phyloP scores from a whole-genome alignment of 345 rosid genomes.

The Populus ilicifolia region DNA sequence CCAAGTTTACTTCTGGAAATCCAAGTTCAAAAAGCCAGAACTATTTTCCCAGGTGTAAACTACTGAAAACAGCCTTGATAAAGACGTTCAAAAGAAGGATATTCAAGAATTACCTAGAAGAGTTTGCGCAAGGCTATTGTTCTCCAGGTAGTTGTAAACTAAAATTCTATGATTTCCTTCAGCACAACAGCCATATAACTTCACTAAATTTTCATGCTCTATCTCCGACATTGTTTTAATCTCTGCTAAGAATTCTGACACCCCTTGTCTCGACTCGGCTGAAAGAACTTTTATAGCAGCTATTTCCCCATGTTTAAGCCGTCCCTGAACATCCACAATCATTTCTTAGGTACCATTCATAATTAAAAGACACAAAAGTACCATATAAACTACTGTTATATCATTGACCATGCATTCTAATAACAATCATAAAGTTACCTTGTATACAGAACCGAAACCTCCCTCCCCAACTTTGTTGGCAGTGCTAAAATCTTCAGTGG shows the following conservation, averaged over 20 bases:
- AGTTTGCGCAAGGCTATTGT: conserved; percentile 80
- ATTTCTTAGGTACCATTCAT: neutral
- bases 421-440: conserved; percentile 41
- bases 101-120: conserved; percentile 60
- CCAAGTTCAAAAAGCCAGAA: neutral
- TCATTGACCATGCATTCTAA: conserved; percentile 1
- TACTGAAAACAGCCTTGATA: neutral
- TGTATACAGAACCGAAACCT: conserved; percentile 89
- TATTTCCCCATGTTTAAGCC: conserved; percentile 65
- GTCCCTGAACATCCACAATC: conserved; percentile 54
- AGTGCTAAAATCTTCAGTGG: conserved; percentile 66
- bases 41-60: neutral
- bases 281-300: conserved; percentile 92
- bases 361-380: neutral
- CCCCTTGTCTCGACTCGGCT: conserved; percentile 92
- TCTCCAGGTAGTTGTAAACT: conserved; percentile 87
- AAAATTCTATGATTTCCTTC: conserved; percentile 76
- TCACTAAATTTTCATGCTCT: conserved; percentile 79
- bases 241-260: conserved; percentile 78
- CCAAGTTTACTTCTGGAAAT: neutral
- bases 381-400: neutral
- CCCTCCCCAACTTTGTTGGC: conserved; percentile 86
- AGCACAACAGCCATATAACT: conserved; percentile 86
- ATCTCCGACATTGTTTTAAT: conserved; percentile 68
- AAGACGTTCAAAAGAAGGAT: conserved; percentile 5